These are phyloP conservation scores for Kodamaea hsintzibuensis DNA, from an alignment of 805 yeast species.

Conservation along the genomic window DNA sequence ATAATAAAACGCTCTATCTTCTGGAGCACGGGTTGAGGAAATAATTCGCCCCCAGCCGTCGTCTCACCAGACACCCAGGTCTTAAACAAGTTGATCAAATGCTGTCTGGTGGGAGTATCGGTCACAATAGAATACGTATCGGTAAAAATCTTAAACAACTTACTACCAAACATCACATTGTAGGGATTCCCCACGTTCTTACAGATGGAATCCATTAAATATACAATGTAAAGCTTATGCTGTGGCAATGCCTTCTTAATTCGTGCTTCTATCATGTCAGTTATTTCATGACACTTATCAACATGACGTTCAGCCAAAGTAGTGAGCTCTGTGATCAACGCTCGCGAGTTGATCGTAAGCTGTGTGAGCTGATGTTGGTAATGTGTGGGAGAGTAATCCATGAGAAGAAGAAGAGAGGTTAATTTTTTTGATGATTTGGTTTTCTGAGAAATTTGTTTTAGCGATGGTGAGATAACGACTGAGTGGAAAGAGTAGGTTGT, in stretches of 20 bases:
- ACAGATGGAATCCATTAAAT: slow-evolving; percentile 43
- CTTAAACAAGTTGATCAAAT: slow-evolving; percentile 40
- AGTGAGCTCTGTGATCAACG: slow-evolving; percentile 41
- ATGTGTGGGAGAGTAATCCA: slow-evolving; percentile 10
- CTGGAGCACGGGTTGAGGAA: slow-evolving; percentile 28
- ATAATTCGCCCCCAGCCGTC: slow-evolving; percentile 34
- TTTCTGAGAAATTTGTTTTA: neutral
- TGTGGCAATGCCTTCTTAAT: slow-evolving; percentile 40
- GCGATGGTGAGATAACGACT: neutral
- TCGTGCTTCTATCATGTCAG: slow-evolving; percentile 35
- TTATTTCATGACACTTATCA: slow-evolving; percentile 35
- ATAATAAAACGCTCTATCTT: slow-evolving; percentile 42
- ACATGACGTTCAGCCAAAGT: slow-evolving; percentile 34
- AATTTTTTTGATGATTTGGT: neutral
- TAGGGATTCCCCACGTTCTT: slow-evolving; percentile 47
- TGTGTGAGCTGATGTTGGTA: slow-evolving; percentile 33
- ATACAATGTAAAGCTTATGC: slow-evolving; percentile 34
- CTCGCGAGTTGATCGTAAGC: slow-evolving; percentile 39
- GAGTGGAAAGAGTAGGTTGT: neutral
- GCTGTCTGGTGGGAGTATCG: slow-evolving; percentile 40
- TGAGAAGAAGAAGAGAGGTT: neutral
- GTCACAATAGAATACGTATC: slow-evolving; percentile 41
- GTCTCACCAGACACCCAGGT: slow-evolving; percentile 42
- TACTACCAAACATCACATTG: slow-evolving; percentile 36
- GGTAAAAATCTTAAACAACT: slow-evolving; percentile 36